Percentiles rank a stretch among this genome's conserved stretches.
phyloP scores from a whole-genome alignment of 306 rosid species.

The Prunus mira region DNA sequence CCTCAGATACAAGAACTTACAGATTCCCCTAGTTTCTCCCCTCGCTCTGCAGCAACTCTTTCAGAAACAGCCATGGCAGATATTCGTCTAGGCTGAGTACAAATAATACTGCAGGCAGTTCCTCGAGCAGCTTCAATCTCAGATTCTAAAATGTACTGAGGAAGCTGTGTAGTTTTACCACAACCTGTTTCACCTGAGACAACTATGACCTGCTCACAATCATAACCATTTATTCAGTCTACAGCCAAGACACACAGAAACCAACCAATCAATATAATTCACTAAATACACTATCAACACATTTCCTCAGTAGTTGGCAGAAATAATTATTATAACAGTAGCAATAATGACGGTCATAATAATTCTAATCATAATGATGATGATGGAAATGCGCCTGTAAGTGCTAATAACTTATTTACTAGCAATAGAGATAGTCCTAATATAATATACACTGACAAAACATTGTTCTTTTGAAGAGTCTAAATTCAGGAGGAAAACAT shows the following conservation, averaged over 20 bases:
- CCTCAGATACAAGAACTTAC: constrained; percentile 26
- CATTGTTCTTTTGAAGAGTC: background rate
- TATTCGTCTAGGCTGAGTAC: constrained; percentile 52
- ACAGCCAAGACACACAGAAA: background rate
- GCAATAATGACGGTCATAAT: too few species aligned
- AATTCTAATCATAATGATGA: too few species aligned
- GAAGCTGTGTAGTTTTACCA: constrained; percentile 54
- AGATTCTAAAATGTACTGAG: constrained; percentile 49
- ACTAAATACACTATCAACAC: background rate
- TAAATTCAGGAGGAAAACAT: background rate
- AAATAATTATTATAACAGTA: too few species aligned
- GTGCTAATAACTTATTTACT: too few species aligned
- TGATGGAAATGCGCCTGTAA: too few species aligned
- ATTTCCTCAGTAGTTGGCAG: too few species aligned
- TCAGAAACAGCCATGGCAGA: constrained; percentile 54
- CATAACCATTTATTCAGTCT: constrained; percentile 3
- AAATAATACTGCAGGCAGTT: constrained; percentile 44
- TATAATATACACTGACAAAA: background rate
- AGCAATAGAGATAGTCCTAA: background rate
- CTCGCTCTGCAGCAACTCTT: constrained; percentile 58
- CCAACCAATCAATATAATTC: background rate
- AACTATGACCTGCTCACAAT: constrained; percentile 36
- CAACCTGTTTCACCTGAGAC: constrained; percentile 57
- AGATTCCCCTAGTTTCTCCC: constrained; percentile 52
- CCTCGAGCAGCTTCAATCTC: constrained; percentile 49